Base-by-base conservation (phyloP, 163 green algal species). In the Scenedesmus sp. region DNA sequence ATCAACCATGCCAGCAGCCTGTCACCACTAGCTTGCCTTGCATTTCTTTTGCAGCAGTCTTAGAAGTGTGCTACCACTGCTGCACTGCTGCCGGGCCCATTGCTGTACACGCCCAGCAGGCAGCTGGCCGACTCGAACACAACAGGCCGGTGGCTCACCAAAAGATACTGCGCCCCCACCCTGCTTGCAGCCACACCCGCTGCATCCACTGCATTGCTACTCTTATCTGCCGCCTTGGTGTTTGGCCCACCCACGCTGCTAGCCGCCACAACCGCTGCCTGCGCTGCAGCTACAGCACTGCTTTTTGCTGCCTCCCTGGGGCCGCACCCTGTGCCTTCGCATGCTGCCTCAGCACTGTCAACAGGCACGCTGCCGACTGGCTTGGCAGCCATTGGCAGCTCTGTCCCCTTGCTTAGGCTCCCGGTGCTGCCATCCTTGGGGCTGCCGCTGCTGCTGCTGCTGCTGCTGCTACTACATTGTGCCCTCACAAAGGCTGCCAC, bases 111-210 rank as follows among this genome's bases (percentile, higher is more conserved):
- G 0, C 94, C 92, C 76, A 94, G 34, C 86, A 96, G 81, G 74
- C 94, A 95, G 54, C 87, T 59, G 1, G 94, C 94, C 12, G 66
- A 82, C 89, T 96, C 94, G 86, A 94, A 94, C 55, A 96, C 94
- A 85, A 94, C 93, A 0, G 96, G 96, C 87, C 95, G 95, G 92
- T 98, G 97, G n/a, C 88, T 96, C 23, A 98, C 96, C 7, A 98
- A 92, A 0, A 98, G 91, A 92, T 97, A 98, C 93, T 98, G 97
- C 10, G 96, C 82, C 23, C 54, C 82, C 54, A 87, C n/a, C 16
- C 76, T 20, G 52, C n/a, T 77, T 9, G 12, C 67, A 46, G 15
- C 13, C 76, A 13, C 34, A 84, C 12, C 34, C 23, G 76, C 76
- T 59, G 74, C 26, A 52, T 60, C 5, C 7, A 3, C 34, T 59